These are phyloP conservation scores for Auriculariales sp. DNA, from an alignment of 768 basidiomycete species.

Conservation along the genomic window DNA sequence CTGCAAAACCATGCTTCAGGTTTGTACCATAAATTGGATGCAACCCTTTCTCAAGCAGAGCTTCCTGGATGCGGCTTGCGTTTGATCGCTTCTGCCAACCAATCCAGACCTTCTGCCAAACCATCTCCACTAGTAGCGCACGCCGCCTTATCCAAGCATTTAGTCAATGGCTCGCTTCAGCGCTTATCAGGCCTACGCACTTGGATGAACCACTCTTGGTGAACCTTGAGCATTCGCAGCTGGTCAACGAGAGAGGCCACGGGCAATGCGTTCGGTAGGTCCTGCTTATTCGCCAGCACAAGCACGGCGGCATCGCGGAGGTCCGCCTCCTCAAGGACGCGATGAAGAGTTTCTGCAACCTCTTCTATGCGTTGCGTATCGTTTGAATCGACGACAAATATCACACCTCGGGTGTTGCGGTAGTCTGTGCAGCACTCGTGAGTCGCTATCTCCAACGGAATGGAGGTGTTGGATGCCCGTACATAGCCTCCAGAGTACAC, in stretches of 20 bases:
- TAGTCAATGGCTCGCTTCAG: too few relatives aligned
- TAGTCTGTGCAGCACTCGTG: background rate
- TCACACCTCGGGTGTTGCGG: slow-evolving; percentile 8
- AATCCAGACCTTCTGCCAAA: too few relatives aligned
- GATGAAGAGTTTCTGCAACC: slow-evolving; percentile 25
- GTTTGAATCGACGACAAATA: slow-evolving; percentile 25
- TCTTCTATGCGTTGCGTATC: slow-evolving; percentile 23
- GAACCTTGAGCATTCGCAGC: background rate
- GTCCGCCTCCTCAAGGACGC: slow-evolving; percentile 29
- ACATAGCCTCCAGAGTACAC: slow-evolving; percentile 31
- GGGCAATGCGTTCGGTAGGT: background rate
- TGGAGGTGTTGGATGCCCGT: too few relatives aligned
- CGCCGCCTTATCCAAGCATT: too few relatives aligned
- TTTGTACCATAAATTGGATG: too few relatives aligned
- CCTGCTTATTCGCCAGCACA: slow-evolving; percentile 29
- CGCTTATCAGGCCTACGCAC: too few relatives aligned
- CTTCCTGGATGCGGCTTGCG: too few relatives aligned
- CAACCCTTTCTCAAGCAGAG: too few relatives aligned
- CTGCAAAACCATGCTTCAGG: too few relatives aligned
- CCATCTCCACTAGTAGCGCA: too few relatives aligned
- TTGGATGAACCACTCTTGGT: too few relatives aligned
- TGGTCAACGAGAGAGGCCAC: background rate
- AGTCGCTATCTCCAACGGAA: background rate
- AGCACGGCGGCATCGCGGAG: slow-evolving; percentile 25
- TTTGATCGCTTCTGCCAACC: too few relatives aligned